Evolutionary conservation across 2,329 filamentous ascomycete species (phyloP).

Genomic region (Ascomycota sp.): DNA sequence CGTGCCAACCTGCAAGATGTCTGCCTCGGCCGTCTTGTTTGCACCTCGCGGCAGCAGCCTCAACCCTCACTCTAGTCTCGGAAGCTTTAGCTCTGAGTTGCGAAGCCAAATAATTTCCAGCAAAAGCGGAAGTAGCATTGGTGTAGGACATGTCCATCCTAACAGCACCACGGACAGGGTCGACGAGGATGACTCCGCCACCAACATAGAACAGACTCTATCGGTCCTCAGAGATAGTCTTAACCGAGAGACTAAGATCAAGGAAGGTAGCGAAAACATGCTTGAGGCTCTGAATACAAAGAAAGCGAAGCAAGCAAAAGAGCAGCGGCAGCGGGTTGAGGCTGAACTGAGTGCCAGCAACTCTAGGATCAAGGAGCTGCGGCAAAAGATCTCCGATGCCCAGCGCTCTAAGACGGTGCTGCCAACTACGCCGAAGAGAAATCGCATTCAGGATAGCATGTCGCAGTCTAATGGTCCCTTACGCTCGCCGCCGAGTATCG

Average conservation of each 20-base stretch:
- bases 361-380: slow-evolving; percentile 41
- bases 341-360: slow-evolving; percentile 83
- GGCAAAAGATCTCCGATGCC: slow-evolving; percentile 37
- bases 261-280: slow-evolving; percentile 93
- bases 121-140: slow-evolving; percentile 16
- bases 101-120: slow-evolving; percentile 40
- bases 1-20: slow-evolving; percentile 22
- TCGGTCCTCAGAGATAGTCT: slow-evolving; percentile 62
- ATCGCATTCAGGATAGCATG: slow-evolving; percentile 24
- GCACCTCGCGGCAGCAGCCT: slow-evolving; percentile 48
- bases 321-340: slow-evolving; percentile 60
- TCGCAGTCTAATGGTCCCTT: slow-evolving; percentile 22
- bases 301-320: slow-evolving; percentile 87
- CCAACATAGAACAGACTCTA: slow-evolving; percentile 51
- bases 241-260: slow-evolving; percentile 93
- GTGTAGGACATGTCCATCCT: slow-evolving; percentile 15
- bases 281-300: slow-evolving; percentile 86
- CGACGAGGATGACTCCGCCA: slow-evolving; percentile 38
- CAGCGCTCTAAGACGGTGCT: slow-evolving; percentile 28
- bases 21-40: slow-evolving; percentile 37
- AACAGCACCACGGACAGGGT: slow-evolving; percentile 29
- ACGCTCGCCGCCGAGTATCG: slow-evolving; percentile 36
- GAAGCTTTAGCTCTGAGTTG: slow-evolving; percentile 79
- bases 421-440: slow-evolving; percentile 30
- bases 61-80: slow-evolving; percentile 49